Base-by-base conservation (phyloP, 192 early-diverging fungal species). In the Entomortierella beljakovae region DNA sequence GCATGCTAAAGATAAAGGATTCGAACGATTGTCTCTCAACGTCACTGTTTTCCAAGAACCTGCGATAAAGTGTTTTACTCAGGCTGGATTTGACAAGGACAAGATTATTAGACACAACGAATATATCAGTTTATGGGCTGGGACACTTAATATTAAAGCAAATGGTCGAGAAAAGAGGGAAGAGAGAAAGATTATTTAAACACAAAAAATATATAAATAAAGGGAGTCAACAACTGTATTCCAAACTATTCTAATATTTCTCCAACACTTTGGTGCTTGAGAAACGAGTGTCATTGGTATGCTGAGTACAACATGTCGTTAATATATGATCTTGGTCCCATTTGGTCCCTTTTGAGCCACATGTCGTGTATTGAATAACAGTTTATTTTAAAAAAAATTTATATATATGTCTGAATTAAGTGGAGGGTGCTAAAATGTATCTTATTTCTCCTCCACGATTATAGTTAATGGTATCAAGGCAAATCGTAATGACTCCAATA, bases 401-500 rank as follows among this genome's bases (percentile, higher is more conserved):
- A n/a, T n/a, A n/a, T n/a, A n/a, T n/a, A n/a, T n/a, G n/a, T n/a
- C n/a, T n/a, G n/a, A n/a, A n/a, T n/a, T n/a, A n/a, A n/a, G n/a
- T n/a, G n/a, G n/a, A n/a, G n/a, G n/a, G n/a, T n/a, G n/a, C n/a
- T n/a, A n/a, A n/a, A n/a, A n/a, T n/a, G n/a, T n/a, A n/a, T n/a
- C n/a, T n/a, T n/a, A n/a, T n/a, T 10, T 31, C 54, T 29, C 53
- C 57, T 26, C 82, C 72, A 20, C 80, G 75, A 4, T 70, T 84
- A 28, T 85, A 82, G 28, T 76, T 82, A 63, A 86, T 79, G 25
- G 89, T 84, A 69, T 94, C 93, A 63, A 94, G 75, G 22, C 85
- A 86, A 28, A 91, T 94, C 7, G 93, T 94, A 15, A 93, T 87
- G 23, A 91, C 84, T 18, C 89, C 93, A 61, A 94, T 89, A 13